Percentiles rank a stretch among this genome's conserved stretches.
Conservation (phyloP, 2,329 filamentous ascomycete species). For the Microsporum ferrugineum region DNA sequence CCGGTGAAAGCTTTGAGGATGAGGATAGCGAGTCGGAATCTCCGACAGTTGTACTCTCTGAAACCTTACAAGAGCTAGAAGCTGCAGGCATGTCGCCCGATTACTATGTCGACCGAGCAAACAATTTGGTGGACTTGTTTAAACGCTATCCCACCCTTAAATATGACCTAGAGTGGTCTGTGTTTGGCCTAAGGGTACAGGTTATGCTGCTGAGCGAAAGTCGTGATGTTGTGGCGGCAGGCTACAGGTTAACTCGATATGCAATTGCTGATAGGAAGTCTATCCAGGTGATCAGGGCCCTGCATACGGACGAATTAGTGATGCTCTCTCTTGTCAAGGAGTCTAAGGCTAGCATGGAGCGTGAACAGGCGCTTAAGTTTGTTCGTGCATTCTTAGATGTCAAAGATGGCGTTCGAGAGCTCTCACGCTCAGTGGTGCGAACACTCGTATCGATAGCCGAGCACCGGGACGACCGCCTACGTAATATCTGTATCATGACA, state of each 20-base stretch:
- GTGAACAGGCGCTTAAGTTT: constrained; percentile 94
- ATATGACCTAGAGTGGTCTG: constrained; percentile 90
- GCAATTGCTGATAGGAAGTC: constrained; percentile 87
- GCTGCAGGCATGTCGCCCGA: constrained; percentile 77
- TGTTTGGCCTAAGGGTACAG: constrained; percentile 88
- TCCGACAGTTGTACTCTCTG: constrained; percentile 79
- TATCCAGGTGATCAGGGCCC: constrained; percentile 69
- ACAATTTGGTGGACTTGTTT: constrained; percentile 90
- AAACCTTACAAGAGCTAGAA: constrained; percentile 83
- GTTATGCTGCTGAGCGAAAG: constrained; percentile 93
- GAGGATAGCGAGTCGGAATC: constrained; percentile 62
- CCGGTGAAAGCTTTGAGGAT: constrained; percentile 41
- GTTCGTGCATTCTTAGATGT: constrained; percentile 90
- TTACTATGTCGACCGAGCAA: constrained; percentile 88
- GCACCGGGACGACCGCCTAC: constrained; percentile 69
- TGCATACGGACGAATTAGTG: constrained; percentile 88
- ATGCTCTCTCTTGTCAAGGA: constrained; percentile 90
- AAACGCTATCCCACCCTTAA: constrained; percentile 86
- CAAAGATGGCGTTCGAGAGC: constrained; percentile 77
- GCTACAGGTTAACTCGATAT: constrained; percentile 86
- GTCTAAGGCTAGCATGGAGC: constrained; percentile 89
- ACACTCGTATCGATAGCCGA: constrained; percentile 87
- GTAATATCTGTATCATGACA: constrained; percentile 85
- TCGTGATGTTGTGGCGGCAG: constrained; percentile 87
- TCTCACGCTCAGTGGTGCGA: constrained; percentile 75